phyloP scores from a whole-genome alignment of 148 eudicot species.

The Salicornia ramosissima region DNA sequence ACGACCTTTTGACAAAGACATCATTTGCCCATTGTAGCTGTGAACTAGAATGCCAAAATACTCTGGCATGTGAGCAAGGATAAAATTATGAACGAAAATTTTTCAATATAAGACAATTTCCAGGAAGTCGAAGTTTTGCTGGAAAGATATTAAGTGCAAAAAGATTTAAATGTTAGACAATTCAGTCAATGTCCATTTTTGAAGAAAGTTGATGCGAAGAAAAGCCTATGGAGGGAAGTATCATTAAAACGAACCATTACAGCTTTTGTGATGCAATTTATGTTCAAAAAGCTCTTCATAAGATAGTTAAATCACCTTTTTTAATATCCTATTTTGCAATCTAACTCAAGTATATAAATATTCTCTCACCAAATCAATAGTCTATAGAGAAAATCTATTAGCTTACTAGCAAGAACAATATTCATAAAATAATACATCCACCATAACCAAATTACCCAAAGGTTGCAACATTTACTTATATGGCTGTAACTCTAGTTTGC shows the following conservation, averaged over 20 bases:
- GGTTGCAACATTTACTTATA: no score
- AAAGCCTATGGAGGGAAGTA: not conserved
- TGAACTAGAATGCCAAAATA: constrained; percentile 27
- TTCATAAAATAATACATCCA: no score
- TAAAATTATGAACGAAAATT: not conserved
- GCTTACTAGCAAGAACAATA: no score
- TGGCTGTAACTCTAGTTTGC: no score
- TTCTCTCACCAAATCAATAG: no score
- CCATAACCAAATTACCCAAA: no score
- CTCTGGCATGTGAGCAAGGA: constrained; percentile 22
- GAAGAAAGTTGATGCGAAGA: not conserved
- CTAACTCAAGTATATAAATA: not conserved
- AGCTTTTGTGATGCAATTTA: not conserved
- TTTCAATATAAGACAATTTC: not conserved
- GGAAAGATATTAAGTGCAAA: not conserved
- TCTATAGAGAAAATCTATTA: no score
- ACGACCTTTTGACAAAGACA: constrained; percentile 24
- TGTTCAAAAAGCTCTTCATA: not conserved
- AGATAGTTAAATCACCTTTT: not conserved
- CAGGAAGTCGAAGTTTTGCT: not conserved
- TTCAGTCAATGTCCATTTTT: not conserved
- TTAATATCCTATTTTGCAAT: no score
- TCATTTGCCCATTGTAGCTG: constrained; percentile 21
- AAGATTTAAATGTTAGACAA: not conserved
- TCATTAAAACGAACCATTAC: not conserved